These are phyloP conservation scores for Trichophyton simii DNA, from an alignment of 2,329 filamentous ascomycete genomes.

Conservation along the genomic window DNA sequence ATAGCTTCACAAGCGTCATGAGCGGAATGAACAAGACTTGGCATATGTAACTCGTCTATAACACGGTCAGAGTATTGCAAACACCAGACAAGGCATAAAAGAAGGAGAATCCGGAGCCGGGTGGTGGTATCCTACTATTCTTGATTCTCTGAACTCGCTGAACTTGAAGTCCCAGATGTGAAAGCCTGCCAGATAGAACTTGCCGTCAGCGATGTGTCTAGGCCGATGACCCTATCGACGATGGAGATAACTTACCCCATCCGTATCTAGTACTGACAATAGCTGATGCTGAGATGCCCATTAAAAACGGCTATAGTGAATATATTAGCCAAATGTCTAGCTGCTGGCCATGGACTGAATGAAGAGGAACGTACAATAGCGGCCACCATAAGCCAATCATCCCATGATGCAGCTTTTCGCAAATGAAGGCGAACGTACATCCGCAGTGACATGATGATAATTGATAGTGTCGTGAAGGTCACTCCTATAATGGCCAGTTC, in stretches of 20 bases:
- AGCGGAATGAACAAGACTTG: slow-evolving; percentile 12
- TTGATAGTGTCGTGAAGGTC: slow-evolving; percentile 16
- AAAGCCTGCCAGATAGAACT: slow-evolving; percentile 3
- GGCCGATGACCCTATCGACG: too few relatives aligned
- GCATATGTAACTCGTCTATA: slow-evolving; percentile 12
- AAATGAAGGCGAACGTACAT: slow-evolving; percentile 14
- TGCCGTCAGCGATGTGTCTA: neutral
- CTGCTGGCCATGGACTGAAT: neutral
- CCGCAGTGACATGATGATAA: slow-evolving; percentile 16
- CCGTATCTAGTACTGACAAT: slow-evolving; percentile 13
- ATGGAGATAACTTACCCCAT: slow-evolving; percentile 12
- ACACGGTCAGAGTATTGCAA: neutral
- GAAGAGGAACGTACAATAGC: slow-evolving; percentile 11
- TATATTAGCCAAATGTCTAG: neutral
- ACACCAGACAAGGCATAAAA: neutral
- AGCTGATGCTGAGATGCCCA: slow-evolving; percentile 7
- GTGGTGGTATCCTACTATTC: slow-evolving; percentile 8
- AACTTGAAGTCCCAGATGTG: slow-evolving; percentile 15
- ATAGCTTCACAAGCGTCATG: slow-evolving; percentile 13
- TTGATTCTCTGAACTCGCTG: slow-evolving; percentile 6
- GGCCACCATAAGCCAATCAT: slow-evolving; percentile 15
- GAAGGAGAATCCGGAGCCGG: neutral
- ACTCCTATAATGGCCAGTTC: slow-evolving; percentile 18
- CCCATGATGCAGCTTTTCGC: slow-evolving; percentile 12
- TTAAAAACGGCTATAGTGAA: slow-evolving; percentile 10